phyloP scores from a whole-genome alignment of 345 rosid species.

The Brassica nigra region DNA sequence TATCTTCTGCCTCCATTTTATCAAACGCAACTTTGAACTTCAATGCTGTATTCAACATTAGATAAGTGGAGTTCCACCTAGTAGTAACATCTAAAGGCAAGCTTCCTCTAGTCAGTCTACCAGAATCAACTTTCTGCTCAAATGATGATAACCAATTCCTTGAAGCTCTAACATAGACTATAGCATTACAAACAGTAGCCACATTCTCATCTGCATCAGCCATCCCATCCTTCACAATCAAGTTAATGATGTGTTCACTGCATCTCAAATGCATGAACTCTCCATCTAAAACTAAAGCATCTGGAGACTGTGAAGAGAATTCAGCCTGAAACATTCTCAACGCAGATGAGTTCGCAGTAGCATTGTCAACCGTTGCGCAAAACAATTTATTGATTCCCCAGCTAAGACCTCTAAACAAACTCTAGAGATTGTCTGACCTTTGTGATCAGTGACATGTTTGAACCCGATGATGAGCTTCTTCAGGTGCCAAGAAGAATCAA shows the following conservation, averaged over 20 bases:
- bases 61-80: too few species aligned
- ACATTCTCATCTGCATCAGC: too few species aligned
- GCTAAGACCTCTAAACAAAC: background rate
- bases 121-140: too few species aligned
- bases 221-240: too few species aligned
- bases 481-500: background rate
- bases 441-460: background rate
- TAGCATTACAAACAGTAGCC: background rate
- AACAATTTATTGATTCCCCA: background rate
- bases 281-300: background rate
- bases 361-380: background rate
- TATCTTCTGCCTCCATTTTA: too few species aligned
- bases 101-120: too few species aligned
- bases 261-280: too few species aligned
- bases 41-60: too few species aligned
- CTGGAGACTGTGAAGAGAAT: background rate
- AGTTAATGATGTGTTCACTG: too few species aligned
- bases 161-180: background rate
- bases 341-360: background rate
- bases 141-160: too few species aligned
- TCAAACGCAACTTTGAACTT: too few species aligned
- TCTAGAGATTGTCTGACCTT: background rate
- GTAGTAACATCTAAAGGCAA: too few species aligned
- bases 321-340: background rate
- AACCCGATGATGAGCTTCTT: background rate